Evolutionary conservation across 306 rosid genomes (phyloP).

Genomic region (Trifolium repens): DNA sequence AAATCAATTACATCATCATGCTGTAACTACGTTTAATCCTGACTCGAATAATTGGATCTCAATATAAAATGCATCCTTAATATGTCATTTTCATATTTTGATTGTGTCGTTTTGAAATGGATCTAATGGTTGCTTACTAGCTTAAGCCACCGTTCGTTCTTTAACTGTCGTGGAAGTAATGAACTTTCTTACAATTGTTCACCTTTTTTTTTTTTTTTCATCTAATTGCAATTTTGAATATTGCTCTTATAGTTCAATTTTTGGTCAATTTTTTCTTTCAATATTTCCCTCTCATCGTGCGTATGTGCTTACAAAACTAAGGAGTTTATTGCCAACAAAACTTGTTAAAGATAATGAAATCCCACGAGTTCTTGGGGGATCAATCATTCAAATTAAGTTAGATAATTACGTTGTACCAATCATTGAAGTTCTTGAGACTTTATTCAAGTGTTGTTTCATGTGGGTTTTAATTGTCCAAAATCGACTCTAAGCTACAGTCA

Average conservation of each 20-base stretch:
- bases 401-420: background rate
- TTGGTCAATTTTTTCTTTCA: conserved; percentile 18
- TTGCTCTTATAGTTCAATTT: background rate
- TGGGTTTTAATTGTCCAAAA: too few relatives aligned
- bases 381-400: background rate
- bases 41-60: background rate
- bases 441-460: too few relatives aligned
- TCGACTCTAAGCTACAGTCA: too few relatives aligned
- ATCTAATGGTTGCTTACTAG: conserved; percentile 33
- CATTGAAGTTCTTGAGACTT: background rate
- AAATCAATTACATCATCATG: too few relatives aligned
- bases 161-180: conserved; percentile 33
- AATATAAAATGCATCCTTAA: background rate
- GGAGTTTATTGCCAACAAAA: conserved; percentile 11
- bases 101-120: conserved; percentile 28
- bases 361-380: background rate
- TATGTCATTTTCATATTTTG: conserved; percentile 27
- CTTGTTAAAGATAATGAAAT: background rate
- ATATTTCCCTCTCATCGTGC: background rate
- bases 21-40: too few relatives aligned
- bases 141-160: conserved; percentile 24
- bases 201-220: background rate
- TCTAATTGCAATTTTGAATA: background rate
- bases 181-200: conserved; percentile 5
- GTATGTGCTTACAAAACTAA: conserved; percentile 6